Evolutionary conservation across 495 filamentous ascomycete genomes (phyloP), one percentile per base, ranked within the genome.

Genomic region (Penicillium fimorum): DNA sequence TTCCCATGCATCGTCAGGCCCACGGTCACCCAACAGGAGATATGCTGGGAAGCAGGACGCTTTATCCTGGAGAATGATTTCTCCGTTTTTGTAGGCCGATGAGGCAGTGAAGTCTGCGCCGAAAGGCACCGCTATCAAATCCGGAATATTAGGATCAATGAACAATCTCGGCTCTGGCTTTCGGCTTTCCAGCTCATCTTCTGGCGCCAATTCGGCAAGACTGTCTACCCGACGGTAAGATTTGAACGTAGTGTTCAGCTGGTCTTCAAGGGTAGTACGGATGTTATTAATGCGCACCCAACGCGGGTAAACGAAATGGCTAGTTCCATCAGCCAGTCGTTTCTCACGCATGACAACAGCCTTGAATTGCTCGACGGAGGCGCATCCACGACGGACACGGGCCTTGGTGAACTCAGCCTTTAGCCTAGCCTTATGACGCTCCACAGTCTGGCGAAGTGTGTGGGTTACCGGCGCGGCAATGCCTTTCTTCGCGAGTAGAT

Each of bases 1-100:
- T 53, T 84, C 78, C 56, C 62, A 67, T 5, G 61, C 24, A 40
- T 64, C 49, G 8, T 45, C 35, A 1, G 48, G 35, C 2, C 60
- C 60, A 10, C 63, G 58, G 47, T 76, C 69, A 50, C 91, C 83
- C 0, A 97, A 73, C 4, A 79, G 49, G 1, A 98, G 75, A 65
- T 91, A 89, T 0, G 92, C 94, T 5, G 94, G 93, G 61, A 98
- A 96, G 62, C 94, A 98, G 0, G 91, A 96, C 1, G 94, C 95
- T 66, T 96, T 97, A 67, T 98, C 95, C 71, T 98, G 94, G 37
- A 98, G 66, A 40, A 97, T 96, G 52, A 98, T 81, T 44, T 83
- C 72, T 2, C 94, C 94, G 4, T 79, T 72, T 24, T 74, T 80
- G 67, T 97, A 97, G 1, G 90, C 88, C 9, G 80, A 60, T 0